A percentile compares a stretch with the other conserved stretches of the same genome.
Conservation (phyloP, 2,329 filamentous ascomycete species). For the Ophiostoma sp. region DNA sequence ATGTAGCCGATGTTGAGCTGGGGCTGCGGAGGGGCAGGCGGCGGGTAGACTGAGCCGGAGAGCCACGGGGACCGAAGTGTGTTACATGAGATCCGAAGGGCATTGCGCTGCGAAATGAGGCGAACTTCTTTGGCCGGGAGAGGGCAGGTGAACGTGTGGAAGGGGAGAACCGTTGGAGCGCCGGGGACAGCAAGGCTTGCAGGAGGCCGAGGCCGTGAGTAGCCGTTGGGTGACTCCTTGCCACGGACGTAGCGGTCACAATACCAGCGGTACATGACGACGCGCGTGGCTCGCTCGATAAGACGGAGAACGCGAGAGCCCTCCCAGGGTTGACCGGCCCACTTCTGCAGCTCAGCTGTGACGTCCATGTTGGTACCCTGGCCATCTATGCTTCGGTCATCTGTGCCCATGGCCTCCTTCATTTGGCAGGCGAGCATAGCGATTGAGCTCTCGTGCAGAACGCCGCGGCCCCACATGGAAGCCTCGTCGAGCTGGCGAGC, state of each 20-base stretch:
- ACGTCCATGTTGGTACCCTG: conserved; percentile 37
- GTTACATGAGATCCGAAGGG: conserved; percentile 85
- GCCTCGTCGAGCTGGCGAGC: conserved; percentile 84
- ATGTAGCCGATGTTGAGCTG: conserved; percentile 92
- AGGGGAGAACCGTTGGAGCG: conserved; percentile 91
- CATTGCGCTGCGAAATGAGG: conserved; percentile 92
- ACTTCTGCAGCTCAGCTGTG: conserved; percentile 49
- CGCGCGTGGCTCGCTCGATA: conserved; percentile 78
- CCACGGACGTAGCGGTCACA: conserved; percentile 71
- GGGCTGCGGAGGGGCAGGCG: conserved; percentile 77
- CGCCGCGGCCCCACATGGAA: conserved; percentile 77
- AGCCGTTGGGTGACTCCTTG: conserved; percentile 58
- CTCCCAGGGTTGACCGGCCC: conserved; percentile 81
- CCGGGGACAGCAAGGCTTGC: conserved; percentile 72
- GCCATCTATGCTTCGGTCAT: neutral
- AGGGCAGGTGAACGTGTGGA: conserved; percentile 96
- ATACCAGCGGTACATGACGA: conserved; percentile 83
- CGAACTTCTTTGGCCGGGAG: conserved; percentile 89
- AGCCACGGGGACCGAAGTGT: conserved; percentile 88
- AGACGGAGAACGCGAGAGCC: conserved; percentile 81
- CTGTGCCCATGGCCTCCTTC: conserved; percentile 35
- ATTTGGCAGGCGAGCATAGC: conserved; percentile 53
- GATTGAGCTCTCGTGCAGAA: conserved; percentile 59
- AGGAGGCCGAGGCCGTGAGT: conserved; percentile 73
- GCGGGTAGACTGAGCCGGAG: conserved; percentile 75